Evolutionary conservation across 108 stramenopile genomes (phyloP), one percentile per base, ranked within the genome.

Genomic region (Chaetoceros muelleri): DNA sequence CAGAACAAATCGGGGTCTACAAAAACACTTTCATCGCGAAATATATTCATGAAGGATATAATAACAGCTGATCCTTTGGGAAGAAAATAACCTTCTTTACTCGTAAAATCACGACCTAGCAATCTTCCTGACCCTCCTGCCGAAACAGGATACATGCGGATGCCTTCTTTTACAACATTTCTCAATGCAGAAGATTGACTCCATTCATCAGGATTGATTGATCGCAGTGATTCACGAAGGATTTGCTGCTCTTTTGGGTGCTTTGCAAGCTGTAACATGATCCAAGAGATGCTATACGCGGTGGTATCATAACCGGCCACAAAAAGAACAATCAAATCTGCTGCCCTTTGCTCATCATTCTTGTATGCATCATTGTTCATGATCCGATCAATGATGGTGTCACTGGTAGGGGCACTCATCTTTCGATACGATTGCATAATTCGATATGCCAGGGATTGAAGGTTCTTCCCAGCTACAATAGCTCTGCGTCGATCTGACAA

Each of bases 331-430:
- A 40, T 40, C 5, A 40, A 5, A 40, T 40, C 34, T 40, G 34
- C 34, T 10, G 34, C 34, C 13, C 34, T 40, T 40, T 40, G 8
- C 13, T 13, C 34, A 40, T 40, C 34, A 46, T 62, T 46, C 24
- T 60, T 57, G 34, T 73, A 79, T 8, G 64, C 55, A 18, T 28
- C 54, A 51, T 63, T 73, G 24, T 65, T 55, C 5, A 52, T 55
- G 24, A 79, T 73, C 44, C 58, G 58, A n/a, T 55, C 30, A 30
- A 79, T 61, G 29, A 79, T 55, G 2, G 71, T 65, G 30, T 66
- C 45, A 24, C 46, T 28, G 7, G 31, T 25, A 22, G 53, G 30
- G 28, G 48, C 49, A 56, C 40, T 44, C 30, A 51, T 56, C 30
- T 48, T 69, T 20, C 73, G 73, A 24, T 74, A 61, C 2, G 19